Evolutionary conservation across 768 basidiomycete species (phyloP).

Genomic region (Lentinula raphanica): DNA sequence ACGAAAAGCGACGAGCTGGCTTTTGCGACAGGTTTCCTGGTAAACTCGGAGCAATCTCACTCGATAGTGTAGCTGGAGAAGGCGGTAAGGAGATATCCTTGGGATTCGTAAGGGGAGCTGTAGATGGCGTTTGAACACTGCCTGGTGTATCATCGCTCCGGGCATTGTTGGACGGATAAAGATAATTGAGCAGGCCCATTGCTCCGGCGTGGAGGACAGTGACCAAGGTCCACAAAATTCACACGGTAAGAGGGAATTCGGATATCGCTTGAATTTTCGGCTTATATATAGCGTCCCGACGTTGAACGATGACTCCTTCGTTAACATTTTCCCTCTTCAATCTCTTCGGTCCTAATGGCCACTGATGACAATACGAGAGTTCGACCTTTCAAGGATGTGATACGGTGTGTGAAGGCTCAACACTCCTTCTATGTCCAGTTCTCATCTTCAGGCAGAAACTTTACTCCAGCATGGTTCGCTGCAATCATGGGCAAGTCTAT

Average conservation of each 20-base stretch:
- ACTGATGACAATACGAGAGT: conserved; percentile 1
- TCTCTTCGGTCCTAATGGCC: neutral
- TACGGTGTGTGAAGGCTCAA: conserved; percentile 7
- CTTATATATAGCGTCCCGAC: neutral
- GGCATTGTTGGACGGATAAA: conserved; percentile 15
- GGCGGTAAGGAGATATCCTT: conserved; percentile 12
- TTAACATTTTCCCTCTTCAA: neutral
- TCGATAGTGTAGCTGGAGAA: conserved; percentile 7
- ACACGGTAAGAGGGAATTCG: neutral
- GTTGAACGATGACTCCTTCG: neutral
- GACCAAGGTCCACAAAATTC: conserved; percentile 3
- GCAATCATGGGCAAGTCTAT: conserved; percentile 35
- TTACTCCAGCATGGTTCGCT: conserved; percentile 39
- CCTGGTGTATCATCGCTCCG: neutral
- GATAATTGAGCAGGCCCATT: conserved; percentile 24
- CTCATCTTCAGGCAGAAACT: conserved; percentile 23
- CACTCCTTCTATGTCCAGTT: conserved; percentile 1
- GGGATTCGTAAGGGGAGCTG: neutral
- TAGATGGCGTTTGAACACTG: neutral
- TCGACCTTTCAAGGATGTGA: conserved; percentile 4
- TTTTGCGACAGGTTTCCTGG: conserved; percentile 5
- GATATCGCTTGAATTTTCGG: neutral
- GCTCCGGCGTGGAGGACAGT: conserved; percentile 1
- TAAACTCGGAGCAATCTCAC: neutral
- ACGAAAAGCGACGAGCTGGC: conserved; percentile 40